These are phyloP conservation scores for Mucor sp. DNA, from an alignment of 371 early-diverging fungal species.

Conservation along the genomic window DNA sequence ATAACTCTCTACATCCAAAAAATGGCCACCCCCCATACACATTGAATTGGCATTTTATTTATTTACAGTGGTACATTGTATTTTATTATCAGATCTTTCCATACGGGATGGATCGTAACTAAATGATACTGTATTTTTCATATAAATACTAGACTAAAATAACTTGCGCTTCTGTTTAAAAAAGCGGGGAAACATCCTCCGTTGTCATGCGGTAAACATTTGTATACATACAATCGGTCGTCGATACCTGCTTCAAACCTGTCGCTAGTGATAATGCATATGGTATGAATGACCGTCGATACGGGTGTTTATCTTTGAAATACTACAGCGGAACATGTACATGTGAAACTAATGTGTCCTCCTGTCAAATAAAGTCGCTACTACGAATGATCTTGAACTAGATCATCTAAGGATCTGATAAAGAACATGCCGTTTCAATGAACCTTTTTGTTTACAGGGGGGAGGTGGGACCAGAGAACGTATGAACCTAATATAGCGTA, in stretches of 20 bases:
- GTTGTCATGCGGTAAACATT: too few species aligned
- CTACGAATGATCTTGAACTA: background rate
- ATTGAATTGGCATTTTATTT: background rate
- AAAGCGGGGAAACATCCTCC: too few species aligned
- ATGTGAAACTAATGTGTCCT: too few species aligned
- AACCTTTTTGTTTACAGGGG: background rate
- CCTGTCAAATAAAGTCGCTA: background rate
- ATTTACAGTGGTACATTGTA: background rate
- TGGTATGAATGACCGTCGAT: too few species aligned
- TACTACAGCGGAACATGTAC: too few species aligned
- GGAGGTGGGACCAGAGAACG: background rate
- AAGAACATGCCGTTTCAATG: background rate
- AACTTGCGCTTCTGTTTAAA: too few species aligned
- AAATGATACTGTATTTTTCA: background rate
- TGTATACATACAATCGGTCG: background rate
- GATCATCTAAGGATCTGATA: background rate
- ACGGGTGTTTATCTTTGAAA: too few species aligned
- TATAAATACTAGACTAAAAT: background rate
- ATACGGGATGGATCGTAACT: background rate
- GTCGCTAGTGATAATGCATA: too few species aligned
- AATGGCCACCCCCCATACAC: conserved; percentile 1
- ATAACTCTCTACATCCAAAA: background rate
- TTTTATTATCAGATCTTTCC: conserved; percentile 5
- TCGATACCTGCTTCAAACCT: background rate
- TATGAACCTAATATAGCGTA: background rate